Base-by-base conservation (phyloP, 2,329 filamentous ascomycete species). In the Lachnellula occidentalis region DNA sequence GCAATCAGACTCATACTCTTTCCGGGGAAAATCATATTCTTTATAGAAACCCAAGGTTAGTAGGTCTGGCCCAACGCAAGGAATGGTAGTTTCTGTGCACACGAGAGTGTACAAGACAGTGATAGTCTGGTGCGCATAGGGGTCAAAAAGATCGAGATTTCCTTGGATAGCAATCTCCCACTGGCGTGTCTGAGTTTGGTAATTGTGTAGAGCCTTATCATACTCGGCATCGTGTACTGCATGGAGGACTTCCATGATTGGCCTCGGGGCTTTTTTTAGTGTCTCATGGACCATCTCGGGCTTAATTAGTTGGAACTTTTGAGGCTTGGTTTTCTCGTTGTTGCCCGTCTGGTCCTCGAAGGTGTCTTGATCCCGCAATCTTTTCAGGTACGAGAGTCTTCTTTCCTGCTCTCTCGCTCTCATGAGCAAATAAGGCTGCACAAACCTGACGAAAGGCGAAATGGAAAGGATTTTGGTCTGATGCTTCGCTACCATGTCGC, bases 181-280 rank as follows among this genome's bases (percentile, higher is more conserved):
- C 63, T 96, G 92, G 31, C 90, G 83, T 54, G 91, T 96, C 68
- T 97, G 92, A 0, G 90, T 96, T 69, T 91, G 83, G 68, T 97
- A 99, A 64, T 92, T 91, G 71, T 96, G 90, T 34, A 95, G 74
- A 1, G 92, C 92, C 71, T 94, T 95, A 69, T 99, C 92, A 64
- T 97, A 96, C 70, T 99, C 94, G 2, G 92, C 92, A 68, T 96
- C 90, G 70, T 97, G 92, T 12, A 96, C 92, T 21, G 94, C 94
- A 68, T 94, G 91, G 6, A 99, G 74, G 48, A 97, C 90, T 64
- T 97, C 92, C 74, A 92, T 91, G 34, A 96, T 89, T 67, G 95
- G 90, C 45, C 84, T 83, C 0, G 92, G 89, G 3, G 90, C 88
- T 63, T 86, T 86, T 51, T 89, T 86, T 1, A 90, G 84, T 45